Evolutionary conservation across 768 basidiomycete genomes (phyloP).

Genomic region (Gautieria morchelliformis): DNA sequence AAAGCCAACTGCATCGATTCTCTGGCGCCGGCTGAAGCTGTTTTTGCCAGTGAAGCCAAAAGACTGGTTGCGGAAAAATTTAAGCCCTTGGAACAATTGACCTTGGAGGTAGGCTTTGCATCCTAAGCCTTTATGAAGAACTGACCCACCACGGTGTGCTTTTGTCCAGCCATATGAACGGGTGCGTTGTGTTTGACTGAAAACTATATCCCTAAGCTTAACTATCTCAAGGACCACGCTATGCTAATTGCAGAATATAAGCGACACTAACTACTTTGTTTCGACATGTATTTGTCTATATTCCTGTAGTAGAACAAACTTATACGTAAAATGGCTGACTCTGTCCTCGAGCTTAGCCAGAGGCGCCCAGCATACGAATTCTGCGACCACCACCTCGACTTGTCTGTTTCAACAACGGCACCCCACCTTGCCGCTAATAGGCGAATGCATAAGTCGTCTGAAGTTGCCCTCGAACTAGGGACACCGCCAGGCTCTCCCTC

Average conservation of each 20-base stretch:
- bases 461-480: slow-evolving; percentile 65
- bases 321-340: no score
- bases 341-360: no score
- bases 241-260: slow-evolving; percentile 67
- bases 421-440: background rate
- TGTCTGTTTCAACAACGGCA: background rate
- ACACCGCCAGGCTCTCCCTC: slow-evolving; percentile 39
- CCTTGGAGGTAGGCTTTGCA: slow-evolving; percentile 46
- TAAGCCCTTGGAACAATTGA: slow-evolving; percentile 94
- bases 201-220: background rate
- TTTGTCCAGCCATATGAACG: slow-evolving; percentile 51
- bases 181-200: slow-evolving; percentile 8
- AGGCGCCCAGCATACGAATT: background rate
- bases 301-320: slow-evolving; percentile 1
- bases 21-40: slow-evolving; percentile 79
- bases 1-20: slow-evolving; percentile 99
- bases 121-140: background rate
- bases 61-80: slow-evolving; percentile 66
- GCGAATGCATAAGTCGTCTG: slow-evolving; percentile 29
- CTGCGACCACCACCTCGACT: background rate
- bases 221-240: slow-evolving; percentile 56
- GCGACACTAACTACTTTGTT: slow-evolving; percentile 27
- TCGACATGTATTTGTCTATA: background rate
- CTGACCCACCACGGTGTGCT: background rate
- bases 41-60: slow-evolving; percentile 85